Conservation (phyloP, 306 rosid genomes). For the Rosa lucieae region DNA sequence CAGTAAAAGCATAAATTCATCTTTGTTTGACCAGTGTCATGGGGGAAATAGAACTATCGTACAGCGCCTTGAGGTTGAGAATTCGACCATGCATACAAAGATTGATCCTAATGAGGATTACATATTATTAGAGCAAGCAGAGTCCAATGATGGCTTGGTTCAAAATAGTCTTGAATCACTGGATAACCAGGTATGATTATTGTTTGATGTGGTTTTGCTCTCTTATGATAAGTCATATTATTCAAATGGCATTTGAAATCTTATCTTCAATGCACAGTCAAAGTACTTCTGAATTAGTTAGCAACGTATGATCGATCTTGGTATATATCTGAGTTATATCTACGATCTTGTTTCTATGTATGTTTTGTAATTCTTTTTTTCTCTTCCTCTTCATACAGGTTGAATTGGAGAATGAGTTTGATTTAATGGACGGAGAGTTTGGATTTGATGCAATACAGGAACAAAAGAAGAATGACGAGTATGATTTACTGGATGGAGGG, state of each 20-base stretch:
- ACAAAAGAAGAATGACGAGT: constrained; percentile 46
- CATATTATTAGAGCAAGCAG: constrained; percentile 28
- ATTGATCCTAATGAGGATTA: constrained; percentile 34
- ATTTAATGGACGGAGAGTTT: not conserved
- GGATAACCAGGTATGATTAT: constrained; percentile 30
- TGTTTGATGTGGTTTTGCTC: not conserved
- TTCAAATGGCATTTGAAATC: not conserved
- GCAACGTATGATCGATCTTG: not conserved
- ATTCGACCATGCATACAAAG: constrained; percentile 29
- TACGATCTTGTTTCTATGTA: not conserved
- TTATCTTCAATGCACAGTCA: not conserved
- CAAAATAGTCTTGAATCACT: constrained; percentile 36
- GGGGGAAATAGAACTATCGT: constrained; percentile 30
- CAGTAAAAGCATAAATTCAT: constrained; percentile 22
- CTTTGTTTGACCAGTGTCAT: constrained; percentile 34
- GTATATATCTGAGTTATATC: not conserved
- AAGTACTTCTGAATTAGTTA: not conserved
- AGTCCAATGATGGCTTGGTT: constrained; percentile 39
- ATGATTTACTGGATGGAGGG: constrained; percentile 57
- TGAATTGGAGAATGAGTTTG: not conserved
- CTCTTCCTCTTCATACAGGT: not conserved
- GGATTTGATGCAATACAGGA: not conserved
- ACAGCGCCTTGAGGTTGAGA: constrained; percentile 27
- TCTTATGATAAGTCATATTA: not conserved
- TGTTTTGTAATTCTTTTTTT: not conserved